These are phyloP conservation scores for Canariomyces notabilis DNA, from an alignment of 2,329 filamentous ascomycete genomes.

Conservation along the genomic window DNA sequence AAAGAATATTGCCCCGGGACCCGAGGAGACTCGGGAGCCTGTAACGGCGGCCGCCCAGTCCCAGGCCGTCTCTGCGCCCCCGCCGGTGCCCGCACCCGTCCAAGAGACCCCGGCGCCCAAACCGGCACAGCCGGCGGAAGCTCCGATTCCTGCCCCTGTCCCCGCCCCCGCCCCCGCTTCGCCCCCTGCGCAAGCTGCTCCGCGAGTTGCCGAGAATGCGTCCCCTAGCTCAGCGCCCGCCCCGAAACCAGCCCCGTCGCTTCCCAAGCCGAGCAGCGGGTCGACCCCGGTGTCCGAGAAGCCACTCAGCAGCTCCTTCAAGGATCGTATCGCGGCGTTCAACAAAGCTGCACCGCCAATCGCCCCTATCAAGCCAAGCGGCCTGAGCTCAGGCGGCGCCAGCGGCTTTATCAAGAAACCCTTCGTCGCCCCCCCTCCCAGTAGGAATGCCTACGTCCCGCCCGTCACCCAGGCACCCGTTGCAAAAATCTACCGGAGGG, in stretches of 20 bases:
- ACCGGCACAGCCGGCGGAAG: slow-evolving; percentile 35
- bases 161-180: slow-evolving; percentile 34
- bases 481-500: slow-evolving; percentile 74
- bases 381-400: slow-evolving; percentile 52
- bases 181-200: slow-evolving; percentile 28
- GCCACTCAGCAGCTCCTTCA: slow-evolving; percentile 73
- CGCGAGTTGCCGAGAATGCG: slow-evolving; percentile 33
- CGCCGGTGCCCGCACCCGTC: slow-evolving; percentile 23
- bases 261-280: slow-evolving; percentile 43
- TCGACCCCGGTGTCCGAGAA: slow-evolving; percentile 69
- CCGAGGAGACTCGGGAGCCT: slow-evolving; percentile 25
- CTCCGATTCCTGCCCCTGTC: slow-evolving; percentile 30
- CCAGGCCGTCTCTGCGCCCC: slow-evolving; percentile 26
- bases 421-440: slow-evolving; percentile 91
- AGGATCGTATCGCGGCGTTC: slow-evolving; percentile 93
- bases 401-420: slow-evolving; percentile 88
- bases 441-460: slow-evolving; percentile 84
- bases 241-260: slow-evolving; percentile 33
- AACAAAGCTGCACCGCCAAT: slow-evolving; percentile 83
- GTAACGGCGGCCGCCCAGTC: slow-evolving; percentile 24
- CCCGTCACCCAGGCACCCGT: slow-evolving; percentile 65
- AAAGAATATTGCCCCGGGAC: slow-evolving; percentile 25
- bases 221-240: slow-evolving; percentile 35
- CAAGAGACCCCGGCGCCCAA: slow-evolving; percentile 24
- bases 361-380: slow-evolving; percentile 81